Conservation (phyloP, 192 early-diverging fungal species). For the Obelidium mucronatum region DNA sequence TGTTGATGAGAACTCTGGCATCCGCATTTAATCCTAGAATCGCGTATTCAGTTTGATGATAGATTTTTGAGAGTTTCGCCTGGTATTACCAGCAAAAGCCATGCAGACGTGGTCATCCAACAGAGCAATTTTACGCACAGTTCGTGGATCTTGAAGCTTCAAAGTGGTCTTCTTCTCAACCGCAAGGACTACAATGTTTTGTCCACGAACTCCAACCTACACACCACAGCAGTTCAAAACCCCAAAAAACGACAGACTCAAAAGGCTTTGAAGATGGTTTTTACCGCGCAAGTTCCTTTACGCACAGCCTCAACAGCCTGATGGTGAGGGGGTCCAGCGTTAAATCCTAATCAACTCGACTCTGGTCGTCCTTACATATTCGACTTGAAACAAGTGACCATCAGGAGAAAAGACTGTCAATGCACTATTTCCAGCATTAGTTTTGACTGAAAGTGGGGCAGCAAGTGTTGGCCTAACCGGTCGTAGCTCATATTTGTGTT, state of each 20-base stretch:
- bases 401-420: conserved; percentile 99
- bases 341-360: no score
- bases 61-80: not conserved
- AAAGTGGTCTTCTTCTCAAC: conserved; percentile 96
- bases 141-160: conserved; percentile 97
- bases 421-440: conserved; percentile 52
- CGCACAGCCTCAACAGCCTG: conserved; percentile 94
- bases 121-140: conserved; percentile 95
- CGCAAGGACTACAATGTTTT: conserved; percentile 89
- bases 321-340: not conserved
- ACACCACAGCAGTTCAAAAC: no score
- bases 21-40: conserved; percentile 87
- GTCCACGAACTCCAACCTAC: conserved; percentile 96
- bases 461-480: conserved; percentile 19
- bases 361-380: no score
- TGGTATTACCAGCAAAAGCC: conserved; percentile 90
- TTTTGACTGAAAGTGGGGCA: not conserved
- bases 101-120: conserved; percentile 97
- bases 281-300: conserved; percentile 96
- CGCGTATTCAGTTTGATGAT: no score
- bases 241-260: not conserved
- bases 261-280: conserved; percentile 14
- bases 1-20: conserved; percentile 94
- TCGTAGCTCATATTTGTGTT: conserved; percentile 36
- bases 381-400: conserved; percentile 99